A percentile compares a stretch with the other conserved stretches of the same genome.
Conservation (phyloP, 352 stramenopile genomes). For the Aphanomyces stellatus region DNA sequence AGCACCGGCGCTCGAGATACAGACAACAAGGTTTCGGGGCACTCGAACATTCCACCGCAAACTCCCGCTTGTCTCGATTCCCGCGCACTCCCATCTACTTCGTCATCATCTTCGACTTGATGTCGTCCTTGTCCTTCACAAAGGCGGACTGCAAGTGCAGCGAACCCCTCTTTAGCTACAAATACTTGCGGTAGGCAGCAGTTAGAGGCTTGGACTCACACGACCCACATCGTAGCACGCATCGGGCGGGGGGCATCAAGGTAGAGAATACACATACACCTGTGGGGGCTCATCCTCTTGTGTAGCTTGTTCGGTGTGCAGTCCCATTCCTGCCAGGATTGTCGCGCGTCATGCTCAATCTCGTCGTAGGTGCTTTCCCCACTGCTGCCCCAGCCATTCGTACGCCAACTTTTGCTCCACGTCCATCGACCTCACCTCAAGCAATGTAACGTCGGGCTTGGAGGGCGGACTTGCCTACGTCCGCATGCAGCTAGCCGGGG, state of each 20-base stretch:
- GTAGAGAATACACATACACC: too few relatives aligned
- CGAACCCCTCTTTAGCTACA: constrained; percentile 16
- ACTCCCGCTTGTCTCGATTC: too few relatives aligned
- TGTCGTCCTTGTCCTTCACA: constrained; percentile 12
- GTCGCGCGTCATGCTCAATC: not conserved
- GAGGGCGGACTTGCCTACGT: too few relatives aligned
- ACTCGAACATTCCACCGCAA: too few relatives aligned
- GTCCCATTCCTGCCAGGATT: not conserved
- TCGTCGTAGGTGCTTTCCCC: constrained; percentile 18
- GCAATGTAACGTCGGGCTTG: too few relatives aligned
- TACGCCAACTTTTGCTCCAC: constrained; percentile 19
- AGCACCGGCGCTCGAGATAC: too few relatives aligned
- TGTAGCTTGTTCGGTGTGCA: not conserved
- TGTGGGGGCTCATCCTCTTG: too few relatives aligned
- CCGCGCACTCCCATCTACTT: too few relatives aligned
- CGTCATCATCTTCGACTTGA: too few relatives aligned
- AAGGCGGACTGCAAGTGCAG: constrained; percentile 16
- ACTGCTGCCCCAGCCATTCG: constrained; percentile 16
- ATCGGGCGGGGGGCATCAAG: constrained; percentile 16
- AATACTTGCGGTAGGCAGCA: constrained; percentile 11
- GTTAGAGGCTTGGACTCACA: not conserved
- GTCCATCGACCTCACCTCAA: too few relatives aligned
- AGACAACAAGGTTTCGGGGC: too few relatives aligned
- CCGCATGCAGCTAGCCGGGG: not conserved
- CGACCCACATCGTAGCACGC: not conserved